Conservation (phyloP, 2,329 filamentous ascomycete species). For the Penicillium freii region DNA sequence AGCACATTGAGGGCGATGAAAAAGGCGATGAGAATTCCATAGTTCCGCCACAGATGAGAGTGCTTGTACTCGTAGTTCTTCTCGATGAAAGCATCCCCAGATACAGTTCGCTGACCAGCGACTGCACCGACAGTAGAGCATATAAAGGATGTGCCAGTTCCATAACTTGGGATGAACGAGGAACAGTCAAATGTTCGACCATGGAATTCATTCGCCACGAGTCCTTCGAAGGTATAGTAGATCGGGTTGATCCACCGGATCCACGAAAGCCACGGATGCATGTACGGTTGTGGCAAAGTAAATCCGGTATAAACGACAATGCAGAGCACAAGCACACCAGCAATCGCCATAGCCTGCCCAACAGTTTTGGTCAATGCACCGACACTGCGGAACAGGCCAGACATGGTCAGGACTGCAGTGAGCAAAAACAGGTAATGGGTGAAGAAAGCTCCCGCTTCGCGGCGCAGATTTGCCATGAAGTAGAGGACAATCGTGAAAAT, state of each 20-base stretch:
- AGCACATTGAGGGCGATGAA: constrained; percentile 56
- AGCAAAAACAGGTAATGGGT: constrained; percentile 61
- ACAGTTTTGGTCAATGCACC: constrained; percentile 42
- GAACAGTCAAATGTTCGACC: constrained; percentile 24
- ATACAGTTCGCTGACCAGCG: constrained; percentile 53
- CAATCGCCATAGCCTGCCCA: constrained; percentile 55
- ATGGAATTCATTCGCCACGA: constrained; percentile 36
- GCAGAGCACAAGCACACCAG: constrained; percentile 31
- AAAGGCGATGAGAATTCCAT: constrained; percentile 66
- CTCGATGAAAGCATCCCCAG: constrained; percentile 58
- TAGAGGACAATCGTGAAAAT: constrained; percentile 77
- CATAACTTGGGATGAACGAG: constrained; percentile 19
- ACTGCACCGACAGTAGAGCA: constrained; percentile 47
- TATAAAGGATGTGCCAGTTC: constrained; percentile 16
- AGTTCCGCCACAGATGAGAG: constrained; percentile 63
- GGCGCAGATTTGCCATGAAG: constrained; percentile 78
- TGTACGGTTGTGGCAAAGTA: constrained; percentile 41
- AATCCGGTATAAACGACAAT: constrained; percentile 40
- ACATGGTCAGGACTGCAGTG: constrained; percentile 46
- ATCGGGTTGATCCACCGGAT: constrained; percentile 35
- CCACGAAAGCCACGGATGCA: constrained; percentile 53
- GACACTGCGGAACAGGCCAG: constrained; percentile 53
- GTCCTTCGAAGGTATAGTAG: constrained; percentile 32
- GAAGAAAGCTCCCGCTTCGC: constrained; percentile 75
- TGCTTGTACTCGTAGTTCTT: constrained; percentile 56